Percentiles rank a stretch among this genome's conserved stretches.
Evolutionary conservation across 2,329 filamentous ascomycete genomes (phyloP).

Genomic region (Ophiostoma pallidulum): DNA sequence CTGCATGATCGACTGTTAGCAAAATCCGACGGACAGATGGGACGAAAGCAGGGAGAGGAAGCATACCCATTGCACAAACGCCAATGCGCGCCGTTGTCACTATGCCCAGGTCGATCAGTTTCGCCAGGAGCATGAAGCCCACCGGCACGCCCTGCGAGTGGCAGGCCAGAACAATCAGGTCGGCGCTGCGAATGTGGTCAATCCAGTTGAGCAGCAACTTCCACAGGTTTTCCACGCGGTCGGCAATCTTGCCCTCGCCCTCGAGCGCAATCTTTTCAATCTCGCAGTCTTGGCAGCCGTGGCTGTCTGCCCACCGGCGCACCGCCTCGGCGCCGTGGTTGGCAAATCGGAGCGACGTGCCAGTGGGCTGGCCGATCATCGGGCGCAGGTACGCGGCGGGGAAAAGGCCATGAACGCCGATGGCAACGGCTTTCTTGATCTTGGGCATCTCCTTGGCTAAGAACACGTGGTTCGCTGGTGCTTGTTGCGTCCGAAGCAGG

Average conservation of each 20-base stretch:
- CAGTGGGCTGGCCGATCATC: constrained; percentile 88
- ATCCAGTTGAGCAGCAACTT: constrained; percentile 92
- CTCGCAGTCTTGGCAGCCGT: constrained; percentile 64
- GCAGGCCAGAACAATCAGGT: constrained; percentile 85
- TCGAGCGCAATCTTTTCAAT: constrained; percentile 93
- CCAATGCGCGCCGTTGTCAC: constrained; percentile 69
- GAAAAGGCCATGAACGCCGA: constrained; percentile 91
- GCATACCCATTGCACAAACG: constrained; percentile 64
- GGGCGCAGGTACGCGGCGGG: constrained; percentile 79
- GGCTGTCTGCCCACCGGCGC: constrained; percentile 65
- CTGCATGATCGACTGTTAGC: constrained; percentile 28
- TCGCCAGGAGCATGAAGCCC: constrained; percentile 82
- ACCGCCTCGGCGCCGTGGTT: constrained; percentile 79
- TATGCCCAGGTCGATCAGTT: constrained; percentile 83
- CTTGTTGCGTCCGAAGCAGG: constrained; percentile 45
- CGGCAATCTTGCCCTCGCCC: constrained; percentile 83
- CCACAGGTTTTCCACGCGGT: constrained; percentile 88
- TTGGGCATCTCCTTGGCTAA: constrained; percentile 58
- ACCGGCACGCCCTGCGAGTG: constrained; percentile 96
- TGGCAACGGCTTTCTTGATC: constrained; percentile 79
- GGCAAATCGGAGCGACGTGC: constrained; percentile 88
- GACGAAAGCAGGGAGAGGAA: background rate
- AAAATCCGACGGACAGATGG: constrained; percentile 4
- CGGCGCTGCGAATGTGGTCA: constrained; percentile 75
- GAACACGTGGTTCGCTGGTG: constrained; percentile 59